Evolutionary conservation across 371 early-diverging fungal species (phyloP).

Genomic region (Mucor irregularis): DNA sequence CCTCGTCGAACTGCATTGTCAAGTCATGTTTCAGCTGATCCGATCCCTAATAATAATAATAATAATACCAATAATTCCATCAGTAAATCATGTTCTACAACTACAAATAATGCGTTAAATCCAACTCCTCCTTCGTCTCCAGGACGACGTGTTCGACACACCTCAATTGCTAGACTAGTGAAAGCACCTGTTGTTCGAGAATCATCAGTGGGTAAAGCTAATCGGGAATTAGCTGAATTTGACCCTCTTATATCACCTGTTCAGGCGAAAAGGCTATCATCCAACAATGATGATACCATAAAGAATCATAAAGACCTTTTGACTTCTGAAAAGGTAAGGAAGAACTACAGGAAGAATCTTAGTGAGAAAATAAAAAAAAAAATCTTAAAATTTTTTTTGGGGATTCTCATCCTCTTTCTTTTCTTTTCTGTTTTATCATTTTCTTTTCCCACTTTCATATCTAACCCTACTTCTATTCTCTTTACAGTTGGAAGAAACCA

Average conservation of each 20-base stretch:
- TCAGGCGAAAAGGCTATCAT: neutral
- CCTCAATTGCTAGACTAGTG: slow-evolving; percentile 17
- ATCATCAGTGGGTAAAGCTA: slow-evolving; percentile 16
- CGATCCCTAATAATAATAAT: neutral
- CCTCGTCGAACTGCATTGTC: slow-evolving; percentile 3
- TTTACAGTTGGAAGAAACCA: neutral
- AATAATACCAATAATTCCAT: neutral
- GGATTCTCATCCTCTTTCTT: too few relatives aligned
- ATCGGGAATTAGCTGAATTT: slow-evolving; percentile 25
- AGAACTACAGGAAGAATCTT: slow-evolving; percentile 6
- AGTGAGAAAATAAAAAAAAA: neutral
- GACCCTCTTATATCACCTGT: slow-evolving; percentile 23
- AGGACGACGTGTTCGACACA: slow-evolving; percentile 14
- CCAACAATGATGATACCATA: neutral
- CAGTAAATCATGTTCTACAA: neutral
- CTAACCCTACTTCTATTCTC: neutral
- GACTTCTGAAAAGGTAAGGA: slow-evolving; percentile 12
- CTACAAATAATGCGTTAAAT: neutral
- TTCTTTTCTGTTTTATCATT: neutral
- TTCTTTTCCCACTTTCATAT: too few relatives aligned
- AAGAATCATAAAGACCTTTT: neutral
- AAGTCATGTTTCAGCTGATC: slow-evolving; percentile 1
- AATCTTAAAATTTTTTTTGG: neutral
- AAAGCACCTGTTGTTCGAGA: neutral
- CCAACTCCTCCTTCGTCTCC: slow-evolving; percentile 28